phyloP scores from a whole-genome alignment of 345 rosid genomes.

The Citrus cavaleriei region DNA sequence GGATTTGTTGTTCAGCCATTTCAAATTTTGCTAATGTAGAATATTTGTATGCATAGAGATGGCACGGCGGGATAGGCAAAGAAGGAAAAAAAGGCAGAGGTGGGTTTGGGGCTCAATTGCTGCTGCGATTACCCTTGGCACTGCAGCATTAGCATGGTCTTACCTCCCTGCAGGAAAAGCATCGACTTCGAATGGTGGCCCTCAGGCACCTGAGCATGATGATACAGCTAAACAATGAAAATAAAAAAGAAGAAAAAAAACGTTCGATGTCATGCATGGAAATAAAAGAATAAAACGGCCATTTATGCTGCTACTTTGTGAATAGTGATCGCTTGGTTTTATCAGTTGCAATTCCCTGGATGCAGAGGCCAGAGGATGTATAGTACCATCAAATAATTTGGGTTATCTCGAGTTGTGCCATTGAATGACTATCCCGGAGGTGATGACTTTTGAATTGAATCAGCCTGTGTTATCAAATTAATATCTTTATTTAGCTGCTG shows the following conservation, averaged over 20 bases:
- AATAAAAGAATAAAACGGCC: conserved; percentile 21
- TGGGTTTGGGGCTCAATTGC: conserved; percentile 88
- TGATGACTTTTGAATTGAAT: conserved; percentile 1
- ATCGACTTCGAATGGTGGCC: conserved; percentile 24
- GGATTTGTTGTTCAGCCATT: background rate
- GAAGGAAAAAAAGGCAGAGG: conserved; percentile 52
- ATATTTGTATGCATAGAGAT: conserved; percentile 38
- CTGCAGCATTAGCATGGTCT: conserved; percentile 74
- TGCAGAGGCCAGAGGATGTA: conserved; percentile 26
- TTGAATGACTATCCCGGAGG: conserved; percentile 14
- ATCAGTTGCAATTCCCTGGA: conserved; percentile 13
- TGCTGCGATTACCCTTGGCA: conserved; percentile 56
- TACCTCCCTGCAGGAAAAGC: conserved; percentile 47
- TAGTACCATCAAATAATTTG: conserved; percentile 18
- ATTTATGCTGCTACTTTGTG: conserved; percentile 30
- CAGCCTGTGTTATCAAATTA: background rate
- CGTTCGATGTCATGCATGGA: conserved; percentile 1
- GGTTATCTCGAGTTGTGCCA: background rate
- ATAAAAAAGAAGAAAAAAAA: background rate
- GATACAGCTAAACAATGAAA: conserved; percentile 25
- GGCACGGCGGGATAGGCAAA: conserved; percentile 48
- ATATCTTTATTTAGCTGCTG: background rate
- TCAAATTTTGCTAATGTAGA: background rate
- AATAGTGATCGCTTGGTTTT: conserved; percentile 25
- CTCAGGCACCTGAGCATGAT: conserved; percentile 25